A percentile compares a stretch with the other conserved stretches of the same genome.
Evolutionary conservation across 2,329 filamentous ascomycete species (phyloP).

Genomic region (Beauveria rudraprayagi): DNA sequence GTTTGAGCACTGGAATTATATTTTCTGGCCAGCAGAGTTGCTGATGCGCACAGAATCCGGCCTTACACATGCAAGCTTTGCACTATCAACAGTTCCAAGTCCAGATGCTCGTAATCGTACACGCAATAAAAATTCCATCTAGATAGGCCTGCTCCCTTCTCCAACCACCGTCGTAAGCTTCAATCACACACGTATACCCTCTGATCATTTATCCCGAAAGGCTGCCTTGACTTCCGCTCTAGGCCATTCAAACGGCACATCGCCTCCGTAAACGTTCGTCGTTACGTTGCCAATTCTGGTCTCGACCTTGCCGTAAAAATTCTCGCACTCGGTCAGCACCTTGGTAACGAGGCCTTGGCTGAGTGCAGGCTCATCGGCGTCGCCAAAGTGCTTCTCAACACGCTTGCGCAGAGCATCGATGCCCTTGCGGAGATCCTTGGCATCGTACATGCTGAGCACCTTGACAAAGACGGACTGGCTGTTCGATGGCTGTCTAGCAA

Average conservation of each 20-base stretch:
- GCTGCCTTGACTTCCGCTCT: constrained; percentile 52
- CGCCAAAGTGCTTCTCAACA: constrained; percentile 95
- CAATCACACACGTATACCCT: background rate
- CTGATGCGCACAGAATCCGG: background rate
- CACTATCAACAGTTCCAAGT: constrained; percentile 1
- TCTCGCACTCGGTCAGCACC: constrained; percentile 53
- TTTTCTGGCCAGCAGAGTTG: background rate
- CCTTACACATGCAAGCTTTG: background rate
- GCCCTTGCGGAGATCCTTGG: constrained; percentile 80
- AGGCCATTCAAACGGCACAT: constrained; percentile 60
- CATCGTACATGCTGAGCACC: constrained; percentile 69
- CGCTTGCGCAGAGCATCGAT: constrained; percentile 82
- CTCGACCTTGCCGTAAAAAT: constrained; percentile 55
- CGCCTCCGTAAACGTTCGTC: constrained; percentile 56
- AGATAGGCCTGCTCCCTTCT: background rate
- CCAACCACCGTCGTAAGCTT: background rate
- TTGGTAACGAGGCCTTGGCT: constrained; percentile 50
- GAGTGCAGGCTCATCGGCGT: constrained; percentile 66
- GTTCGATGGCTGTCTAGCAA: constrained; percentile 76
- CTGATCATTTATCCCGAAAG: constrained; percentile 29
- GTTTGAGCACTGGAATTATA: background rate
- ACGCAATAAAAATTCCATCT: constrained; percentile 2
- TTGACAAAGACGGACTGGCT: constrained; percentile 80
- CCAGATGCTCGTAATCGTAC: constrained; percentile 9
- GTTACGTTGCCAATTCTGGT: constrained; percentile 51